Evolutionary conservation across 23 red algal genomes (phyloP), one percentile per base, ranked within the genome.

Genomic region (Gracilaria gracilis): DNA sequence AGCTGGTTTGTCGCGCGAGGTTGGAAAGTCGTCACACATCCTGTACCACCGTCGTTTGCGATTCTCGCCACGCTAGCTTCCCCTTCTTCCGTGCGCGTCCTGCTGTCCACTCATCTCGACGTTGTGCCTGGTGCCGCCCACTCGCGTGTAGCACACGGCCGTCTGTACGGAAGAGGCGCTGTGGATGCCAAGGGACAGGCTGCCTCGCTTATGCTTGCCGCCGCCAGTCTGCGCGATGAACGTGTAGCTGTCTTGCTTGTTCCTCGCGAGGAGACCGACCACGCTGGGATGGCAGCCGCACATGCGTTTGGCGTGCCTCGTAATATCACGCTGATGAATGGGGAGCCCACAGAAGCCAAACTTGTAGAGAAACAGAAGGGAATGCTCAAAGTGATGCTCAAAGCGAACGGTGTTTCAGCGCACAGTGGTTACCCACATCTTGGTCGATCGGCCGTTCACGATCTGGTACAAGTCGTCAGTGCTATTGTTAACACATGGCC

Each of bases 121-220:
- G 61, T 81, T 16, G 90, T 93, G 17, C 87, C 87, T n/a, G 90
- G 90, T 19, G 9, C 46, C 37, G 25, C 66, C 0, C 59, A 31
- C 5, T 57, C 90, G 7, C 79, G 67, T 1, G 80, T 35, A 20
- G 90, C n/a, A 28, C 28, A 82, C 29, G 85, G 70, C 2, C 37
- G 24, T 9, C 51, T 93, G 16, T 79, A 80, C 28, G 90, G 90
- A 19, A 58, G 90, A 16, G 90, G 90, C 16, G 39, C 75, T 1
- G 90, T 93, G 29, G 90, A 93, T 86, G 90, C 90, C 20, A 85
- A 86, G 54, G 90, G 80, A 48, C 90, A 86, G 34, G 90, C 90
- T 31, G 90, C 90, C 4, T 65, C 73, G 15, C 83, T 93, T 53
- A 79, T 93, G 67, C 33, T 93, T 57, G 65, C 90, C 14, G 69